Base-by-base conservation (phyloP, 768 basidiomycete genomes). In the Pluteus cervinus region DNA sequence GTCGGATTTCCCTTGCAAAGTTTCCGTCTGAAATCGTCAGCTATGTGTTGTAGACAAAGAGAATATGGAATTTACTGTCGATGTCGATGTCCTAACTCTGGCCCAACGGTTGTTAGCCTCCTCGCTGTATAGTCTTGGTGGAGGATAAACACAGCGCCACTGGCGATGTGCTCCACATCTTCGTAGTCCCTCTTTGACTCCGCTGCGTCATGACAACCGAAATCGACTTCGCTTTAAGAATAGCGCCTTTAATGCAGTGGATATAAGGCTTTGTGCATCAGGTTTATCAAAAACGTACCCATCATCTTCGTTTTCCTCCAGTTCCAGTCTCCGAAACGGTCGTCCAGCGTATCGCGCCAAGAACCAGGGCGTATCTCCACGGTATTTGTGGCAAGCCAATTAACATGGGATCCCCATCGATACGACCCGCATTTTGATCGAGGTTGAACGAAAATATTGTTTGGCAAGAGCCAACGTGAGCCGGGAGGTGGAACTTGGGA, bases 351-450 rank as follows among this genome's bases (percentile, higher is more conserved):
- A 17, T 60, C 56, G 0, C 46, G 40, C 2, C 56, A 39, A 4
- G 50, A 51, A 3, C 57, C 59, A 4, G 56, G 54, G 4, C 60
- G 61, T 63, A 68, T 66, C 45, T 62, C 62, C 20, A 47, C 42
- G 1, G 60, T 62, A 25, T 58, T 59, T 5, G 38, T 16, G 6
- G 61, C 52, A 0, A 53, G 20, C 0, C 42, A 44, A 37, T 63
- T 60, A 8, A 54, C 45, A n/a, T 47, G 24, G 0, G 58, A 44
- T 66, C 62, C 0, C 64, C 64, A 38, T 63, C 54, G 1, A 55
- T 58, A 5, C 47, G 46, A 0, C 51, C 62, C 9, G 51, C 49
- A 12, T 55, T 52, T 1, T 29, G 29, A 7, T 40, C 40, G 29
- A 43, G 48, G 18, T 50, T 52, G 28, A 60, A 50, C 0, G 53